Evolutionary conservation across 148 eudicot species (phyloP).

Genomic region (Suaeda aralocaspica): DNA sequence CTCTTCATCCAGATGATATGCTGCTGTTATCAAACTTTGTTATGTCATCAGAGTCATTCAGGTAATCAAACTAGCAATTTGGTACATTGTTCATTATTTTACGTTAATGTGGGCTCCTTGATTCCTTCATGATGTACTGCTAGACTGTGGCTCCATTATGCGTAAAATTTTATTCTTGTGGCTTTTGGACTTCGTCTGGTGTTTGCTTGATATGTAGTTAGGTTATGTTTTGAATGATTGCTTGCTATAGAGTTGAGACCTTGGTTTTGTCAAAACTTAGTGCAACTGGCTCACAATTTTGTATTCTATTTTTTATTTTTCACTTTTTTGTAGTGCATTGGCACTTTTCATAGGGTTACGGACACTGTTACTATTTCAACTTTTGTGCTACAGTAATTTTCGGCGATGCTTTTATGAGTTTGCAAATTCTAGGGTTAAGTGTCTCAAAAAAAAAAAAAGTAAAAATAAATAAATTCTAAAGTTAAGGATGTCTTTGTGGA

Average conservation of each 20-base stretch:
- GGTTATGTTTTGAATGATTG: background rate
- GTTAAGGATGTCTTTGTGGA: too few relatives aligned
- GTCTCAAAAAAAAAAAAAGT: too few relatives aligned
- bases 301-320: background rate
- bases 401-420: background rate
- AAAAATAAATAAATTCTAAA: too few relatives aligned
- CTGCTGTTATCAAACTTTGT: constrained; percentile 87
- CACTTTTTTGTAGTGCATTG: background rate
- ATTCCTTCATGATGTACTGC: background rate
- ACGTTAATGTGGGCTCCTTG: background rate
- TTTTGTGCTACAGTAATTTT: background rate
- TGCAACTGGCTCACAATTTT: background rate
- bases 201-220: background rate
- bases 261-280: background rate
- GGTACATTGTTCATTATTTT: background rate
- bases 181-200: background rate
- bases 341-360: background rate
- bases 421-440: too few relatives aligned
- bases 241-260: too few relatives aligned
- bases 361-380: background rate
- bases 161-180: background rate
- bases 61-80: constrained; percentile 37
- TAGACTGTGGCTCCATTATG: background rate
- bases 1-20: constrained; percentile 98
- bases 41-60: constrained; percentile 92